phyloP scores from a whole-genome alignment of 164 flowering plant genomes.

The Stephania japonica region DNA sequence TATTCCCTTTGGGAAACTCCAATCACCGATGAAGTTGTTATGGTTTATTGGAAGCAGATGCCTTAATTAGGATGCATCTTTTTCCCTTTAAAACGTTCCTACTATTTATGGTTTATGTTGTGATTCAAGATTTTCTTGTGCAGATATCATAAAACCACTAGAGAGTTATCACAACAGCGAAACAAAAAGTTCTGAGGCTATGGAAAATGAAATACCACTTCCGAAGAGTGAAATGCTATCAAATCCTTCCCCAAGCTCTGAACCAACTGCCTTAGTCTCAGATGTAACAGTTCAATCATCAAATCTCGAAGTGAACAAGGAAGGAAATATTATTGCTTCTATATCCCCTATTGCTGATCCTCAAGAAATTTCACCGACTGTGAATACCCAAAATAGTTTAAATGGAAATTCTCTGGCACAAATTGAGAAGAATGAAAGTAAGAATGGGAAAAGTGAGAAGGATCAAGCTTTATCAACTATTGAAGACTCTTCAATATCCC shows the following conservation, averaged over 20 bases:
- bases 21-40: neutral
- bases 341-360: slow-evolving; percentile 4
- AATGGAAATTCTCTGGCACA: neutral
- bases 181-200: slow-evolving; percentile 17
- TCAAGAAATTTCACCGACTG: slow-evolving; percentile 5
- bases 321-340: neutral
- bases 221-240: slow-evolving; percentile 3
- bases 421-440: too few relatives aligned
- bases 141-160: slow-evolving; percentile 15
- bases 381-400: slow-evolving; percentile 7
- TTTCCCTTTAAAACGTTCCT: neutral
- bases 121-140: slow-evolving; percentile 5
- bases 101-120: neutral
- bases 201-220: neutral
- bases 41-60: neutral
- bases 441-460: too few relatives aligned
- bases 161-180: slow-evolving; percentile 5
- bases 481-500: too few relatives aligned
- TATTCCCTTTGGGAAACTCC: neutral
- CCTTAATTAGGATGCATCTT: neutral
- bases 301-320: slow-evolving; percentile 3
- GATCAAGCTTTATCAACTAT: too few relatives aligned
- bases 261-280: slow-evolving; percentile 4
- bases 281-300: slow-evolving; percentile 15
- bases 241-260: slow-evolving; percentile 10